Evolutionary conservation across 2,329 filamentous ascomycete species (phyloP).

Genomic region (Colletotrichum viniferum): DNA sequence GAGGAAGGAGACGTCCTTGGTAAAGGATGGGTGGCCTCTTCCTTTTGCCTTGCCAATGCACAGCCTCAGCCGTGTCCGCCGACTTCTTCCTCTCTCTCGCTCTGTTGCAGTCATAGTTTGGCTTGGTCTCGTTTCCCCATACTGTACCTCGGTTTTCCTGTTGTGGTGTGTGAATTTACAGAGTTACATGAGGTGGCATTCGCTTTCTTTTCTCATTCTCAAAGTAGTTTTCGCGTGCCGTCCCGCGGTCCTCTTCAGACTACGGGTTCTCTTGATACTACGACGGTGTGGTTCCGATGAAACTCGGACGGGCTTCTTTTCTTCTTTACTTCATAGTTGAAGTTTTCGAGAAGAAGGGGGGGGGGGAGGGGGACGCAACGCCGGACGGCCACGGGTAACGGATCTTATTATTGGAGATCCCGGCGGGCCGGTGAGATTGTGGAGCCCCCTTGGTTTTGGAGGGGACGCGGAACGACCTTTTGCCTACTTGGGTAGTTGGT

Average conservation of each 20-base stretch:
- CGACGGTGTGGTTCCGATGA: neutral
- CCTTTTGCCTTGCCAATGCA: neutral
- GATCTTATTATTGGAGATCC: slow-evolving; percentile 7
- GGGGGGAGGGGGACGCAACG: neutral
- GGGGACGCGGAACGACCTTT: neutral
- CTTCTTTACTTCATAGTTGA: neutral
- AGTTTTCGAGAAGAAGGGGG: neutral
- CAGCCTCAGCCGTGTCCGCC: neutral
- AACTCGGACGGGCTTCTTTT: neutral
- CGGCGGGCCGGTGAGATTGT: neutral
- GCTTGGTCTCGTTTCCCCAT: neutral
- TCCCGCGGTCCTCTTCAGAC: neutral
- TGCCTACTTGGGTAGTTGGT: neutral
- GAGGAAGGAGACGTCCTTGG: neutral
- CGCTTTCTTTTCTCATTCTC: neutral
- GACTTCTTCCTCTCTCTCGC: neutral
- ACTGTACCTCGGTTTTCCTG: neutral
- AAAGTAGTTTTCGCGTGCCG: neutral
- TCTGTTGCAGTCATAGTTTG: neutral
- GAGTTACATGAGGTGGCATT: neutral
- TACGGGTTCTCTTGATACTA: neutral
- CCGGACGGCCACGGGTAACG: neutral
- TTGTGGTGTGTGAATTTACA: neutral
- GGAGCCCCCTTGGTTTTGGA: neutral
- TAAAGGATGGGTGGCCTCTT: neutral